phyloP scores from a whole-genome alignment of 2,329 filamentous ascomycete genomes.

The Exophiala phaeomuriformis region DNA sequence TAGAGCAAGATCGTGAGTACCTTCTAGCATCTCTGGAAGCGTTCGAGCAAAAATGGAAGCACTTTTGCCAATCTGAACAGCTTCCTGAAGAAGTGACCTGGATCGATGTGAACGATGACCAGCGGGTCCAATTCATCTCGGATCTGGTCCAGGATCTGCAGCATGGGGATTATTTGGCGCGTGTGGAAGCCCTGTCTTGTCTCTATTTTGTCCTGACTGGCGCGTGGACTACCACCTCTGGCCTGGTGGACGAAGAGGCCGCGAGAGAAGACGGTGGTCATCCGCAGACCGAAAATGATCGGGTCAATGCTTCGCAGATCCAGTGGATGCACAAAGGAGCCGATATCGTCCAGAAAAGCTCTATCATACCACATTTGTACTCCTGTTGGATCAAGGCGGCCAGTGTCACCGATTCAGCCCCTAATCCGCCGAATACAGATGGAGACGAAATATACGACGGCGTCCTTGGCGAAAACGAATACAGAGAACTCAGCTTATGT shows the following conservation, averaged over 20 bases:
- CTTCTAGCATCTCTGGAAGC: conserved; percentile 66
- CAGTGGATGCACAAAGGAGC: conserved; percentile 42
- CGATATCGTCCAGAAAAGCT: conserved; percentile 33
- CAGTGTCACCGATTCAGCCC: conserved; percentile 30
- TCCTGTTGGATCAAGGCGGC: conserved; percentile 35
- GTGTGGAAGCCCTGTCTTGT: conserved; percentile 42
- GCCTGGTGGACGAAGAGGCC: conserved; percentile 29
- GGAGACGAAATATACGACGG: conserved; percentile 17
- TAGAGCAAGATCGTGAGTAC: conserved; percentile 65
- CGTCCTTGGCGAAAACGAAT: conserved; percentile 24
- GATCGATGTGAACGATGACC: conserved; percentile 56
- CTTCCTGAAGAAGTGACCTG: conserved; percentile 51
- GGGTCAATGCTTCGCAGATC: conserved; percentile 44
- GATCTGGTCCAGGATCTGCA: conserved; percentile 34
- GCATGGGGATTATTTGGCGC: conserved; percentile 34
- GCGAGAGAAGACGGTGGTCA: conserved; percentile 27
- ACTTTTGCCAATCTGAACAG: conserved; percentile 39
- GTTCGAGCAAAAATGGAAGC: conserved; percentile 70
- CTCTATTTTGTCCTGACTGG: conserved; percentile 55
- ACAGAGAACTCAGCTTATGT: conserved; percentile 25
- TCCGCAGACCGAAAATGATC: conserved; percentile 36
- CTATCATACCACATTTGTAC: conserved; percentile 34
- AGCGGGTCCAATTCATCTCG: conserved; percentile 37
- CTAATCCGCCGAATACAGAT: background rate
- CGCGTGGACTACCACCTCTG: conserved; percentile 62